These are phyloP conservation scores for Prunus padus DNA, from an alignment of 306 rosid genomes.

Conservation along the genomic window DNA sequence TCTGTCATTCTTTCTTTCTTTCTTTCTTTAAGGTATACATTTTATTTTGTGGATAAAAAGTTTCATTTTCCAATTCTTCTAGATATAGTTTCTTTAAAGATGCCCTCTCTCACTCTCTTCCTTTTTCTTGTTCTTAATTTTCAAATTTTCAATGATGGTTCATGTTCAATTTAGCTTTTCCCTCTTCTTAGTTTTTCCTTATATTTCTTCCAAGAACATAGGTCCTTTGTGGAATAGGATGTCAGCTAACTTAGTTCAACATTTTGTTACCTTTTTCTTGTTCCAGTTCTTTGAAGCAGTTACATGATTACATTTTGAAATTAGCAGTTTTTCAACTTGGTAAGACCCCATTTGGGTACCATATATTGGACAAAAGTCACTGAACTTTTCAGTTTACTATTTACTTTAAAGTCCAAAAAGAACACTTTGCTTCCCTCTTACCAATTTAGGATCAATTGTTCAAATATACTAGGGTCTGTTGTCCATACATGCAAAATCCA, in stretches of 20 bases:
- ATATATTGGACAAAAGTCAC: background rate
- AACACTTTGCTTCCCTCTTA: constrained; percentile 9
- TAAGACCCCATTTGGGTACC: constrained; percentile 28
- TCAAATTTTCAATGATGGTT: constrained; percentile 25
- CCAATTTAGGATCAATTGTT: background rate
- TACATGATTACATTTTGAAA: constrained; percentile 20
- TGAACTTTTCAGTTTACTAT: background rate
- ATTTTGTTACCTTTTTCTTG: background rate
- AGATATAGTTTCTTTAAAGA: background rate
- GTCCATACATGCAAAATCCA: too few relatives aligned
- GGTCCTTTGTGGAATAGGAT: background rate
- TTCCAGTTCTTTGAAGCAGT: constrained; percentile 27
- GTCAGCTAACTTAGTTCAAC: background rate
- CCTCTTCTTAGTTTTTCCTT: background rate
- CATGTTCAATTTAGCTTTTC: constrained; percentile 24
- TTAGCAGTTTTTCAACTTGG: constrained; percentile 21
- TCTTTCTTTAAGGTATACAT: background rate
- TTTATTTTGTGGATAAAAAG: background rate
- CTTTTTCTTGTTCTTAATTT: background rate
- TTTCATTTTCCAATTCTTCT: constrained; percentile 13
- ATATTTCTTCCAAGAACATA: background rate
- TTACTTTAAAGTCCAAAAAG: constrained; percentile 16
- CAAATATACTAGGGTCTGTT: background rate
- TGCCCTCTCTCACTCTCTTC: background rate
- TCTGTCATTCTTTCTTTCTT: too few relatives aligned